Evolutionary conservation across 495 filamentous ascomycete species (phyloP).

Genomic region (Viridothelium virens): DNA sequence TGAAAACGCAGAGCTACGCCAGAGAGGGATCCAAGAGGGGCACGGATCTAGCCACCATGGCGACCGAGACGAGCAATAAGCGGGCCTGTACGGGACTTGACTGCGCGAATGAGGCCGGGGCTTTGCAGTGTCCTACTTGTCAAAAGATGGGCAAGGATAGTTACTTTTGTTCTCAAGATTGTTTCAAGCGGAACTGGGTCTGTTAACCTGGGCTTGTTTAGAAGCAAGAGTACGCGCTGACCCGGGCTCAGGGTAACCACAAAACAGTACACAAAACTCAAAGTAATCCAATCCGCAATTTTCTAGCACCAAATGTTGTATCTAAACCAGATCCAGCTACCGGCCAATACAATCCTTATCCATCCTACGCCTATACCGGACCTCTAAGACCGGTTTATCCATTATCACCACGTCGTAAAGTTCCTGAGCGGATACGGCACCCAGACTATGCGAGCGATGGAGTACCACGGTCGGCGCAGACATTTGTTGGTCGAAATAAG

Average conservation of each 20-base stretch:
- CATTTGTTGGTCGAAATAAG: slow-evolving; percentile 60
- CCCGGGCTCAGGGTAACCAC: slow-evolving; percentile 58
- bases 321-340: slow-evolving; percentile 87
- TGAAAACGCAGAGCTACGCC: too few relatives aligned
- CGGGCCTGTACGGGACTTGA: slow-evolving; percentile 73
- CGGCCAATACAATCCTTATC: slow-evolving; percentile 84
- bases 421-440: slow-evolving; percentile 73
- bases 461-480: slow-evolving; percentile 45
- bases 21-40: neutral
- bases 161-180: slow-evolving; percentile 97
- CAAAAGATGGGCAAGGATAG: slow-evolving; percentile 83
- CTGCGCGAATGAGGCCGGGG: slow-evolving; percentile 74
- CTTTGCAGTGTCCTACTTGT: slow-evolving; percentile 89
- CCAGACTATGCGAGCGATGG: slow-evolving; percentile 83
- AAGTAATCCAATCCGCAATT: slow-evolving; percentile 64
- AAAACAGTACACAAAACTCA: slow-evolving; percentile 77
- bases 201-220: slow-evolving; percentile 29
- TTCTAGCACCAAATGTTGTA: slow-evolving; percentile 61
- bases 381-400: slow-evolving; percentile 81
- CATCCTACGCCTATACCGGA: slow-evolving; percentile 73
- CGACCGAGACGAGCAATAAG: slow-evolving; percentile 29
- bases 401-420: slow-evolving; percentile 59
- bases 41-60: neutral
- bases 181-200: slow-evolving; percentile 99
- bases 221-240: slow-evolving; percentile 16